Conservation (phyloP, 2,329 filamentous ascomycete species). For the Nothophoma quercina region DNA sequence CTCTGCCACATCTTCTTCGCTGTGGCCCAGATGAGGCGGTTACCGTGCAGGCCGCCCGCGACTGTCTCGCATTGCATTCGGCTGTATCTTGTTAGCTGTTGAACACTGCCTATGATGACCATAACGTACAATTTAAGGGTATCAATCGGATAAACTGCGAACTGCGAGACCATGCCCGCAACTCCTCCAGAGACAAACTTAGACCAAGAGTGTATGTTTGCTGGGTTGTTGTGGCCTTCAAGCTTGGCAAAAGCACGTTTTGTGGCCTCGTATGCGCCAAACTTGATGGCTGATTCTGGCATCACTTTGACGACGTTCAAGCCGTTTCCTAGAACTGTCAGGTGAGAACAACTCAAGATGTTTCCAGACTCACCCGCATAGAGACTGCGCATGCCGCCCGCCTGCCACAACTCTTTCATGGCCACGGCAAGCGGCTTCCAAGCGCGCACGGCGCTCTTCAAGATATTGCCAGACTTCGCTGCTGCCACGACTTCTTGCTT, state of each 20-base stretch:
- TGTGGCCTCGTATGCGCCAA: constrained; percentile 94
- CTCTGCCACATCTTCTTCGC: constrained; percentile 84
- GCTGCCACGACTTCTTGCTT: constrained; percentile 68
- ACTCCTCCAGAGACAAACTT: constrained; percentile 91
- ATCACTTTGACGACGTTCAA: constrained; percentile 97
- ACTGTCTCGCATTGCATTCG: constrained; percentile 96
- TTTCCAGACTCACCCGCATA: constrained; percentile 76
- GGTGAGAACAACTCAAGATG: background rate
- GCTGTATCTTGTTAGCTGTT: constrained; percentile 30
- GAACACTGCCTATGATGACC: no score
- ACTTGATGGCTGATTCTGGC: constrained; percentile 98
- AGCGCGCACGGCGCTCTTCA: constrained; percentile 70
- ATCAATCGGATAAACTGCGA: constrained; percentile 93
- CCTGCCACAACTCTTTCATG: constrained; percentile 79
- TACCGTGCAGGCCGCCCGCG: constrained; percentile 81
- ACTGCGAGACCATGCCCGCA: constrained; percentile 91
- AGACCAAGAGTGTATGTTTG: constrained; percentile 79
- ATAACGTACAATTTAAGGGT: constrained; percentile 78
- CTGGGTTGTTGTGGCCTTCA: constrained; percentile 86
- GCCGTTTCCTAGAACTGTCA: constrained; percentile 75
- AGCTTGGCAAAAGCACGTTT: constrained; percentile 86
- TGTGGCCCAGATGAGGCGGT: constrained; percentile 81
- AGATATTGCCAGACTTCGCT: constrained; percentile 72
- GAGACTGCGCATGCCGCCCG: constrained; percentile 85
- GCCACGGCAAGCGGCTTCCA: constrained; percentile 75